Conservation (phyloP, 768 basidiomycete genomes). For the Porpolomopsis calyptriformis region DNA sequence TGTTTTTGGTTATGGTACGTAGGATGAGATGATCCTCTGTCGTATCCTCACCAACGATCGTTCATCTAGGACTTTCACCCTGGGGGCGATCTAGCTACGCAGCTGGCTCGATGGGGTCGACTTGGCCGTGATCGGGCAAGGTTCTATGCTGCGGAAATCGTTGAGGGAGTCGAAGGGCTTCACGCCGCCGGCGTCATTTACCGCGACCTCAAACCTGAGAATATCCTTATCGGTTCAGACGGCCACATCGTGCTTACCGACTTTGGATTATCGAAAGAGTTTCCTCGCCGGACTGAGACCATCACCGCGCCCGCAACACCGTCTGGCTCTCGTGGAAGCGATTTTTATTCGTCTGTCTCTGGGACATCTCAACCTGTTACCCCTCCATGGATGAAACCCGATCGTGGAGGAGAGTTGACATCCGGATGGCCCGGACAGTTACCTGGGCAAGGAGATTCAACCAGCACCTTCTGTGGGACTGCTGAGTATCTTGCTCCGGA, state of each 20-base stretch:
- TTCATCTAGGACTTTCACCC: slow-evolving; percentile 75
- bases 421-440: slow-evolving; percentile 48
- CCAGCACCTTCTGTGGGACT: slow-evolving; percentile 89
- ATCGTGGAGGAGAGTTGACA: slow-evolving; percentile 42
- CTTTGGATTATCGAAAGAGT: slow-evolving; percentile 92
- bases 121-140: slow-evolving; percentile 88
- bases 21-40: slow-evolving; percentile 14
- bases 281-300: slow-evolving; percentile 44
- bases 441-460: slow-evolving; percentile 47
- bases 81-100: slow-evolving; percentile 94
- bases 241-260: slow-evolving; percentile 97
- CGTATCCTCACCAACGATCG: slow-evolving; percentile 9
- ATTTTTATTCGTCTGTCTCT: slow-evolving; percentile 47
- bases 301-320: slow-evolving; percentile 50
- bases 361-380: slow-evolving; percentile 33
- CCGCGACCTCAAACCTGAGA: slow-evolving; percentile 94
- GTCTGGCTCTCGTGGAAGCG: slow-evolving; percentile 33
- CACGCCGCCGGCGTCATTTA: slow-evolving; percentile 94
- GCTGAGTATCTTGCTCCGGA: slow-evolving; percentile 96
- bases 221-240: slow-evolving; percentile 86
- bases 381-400: slow-evolving; percentile 74
- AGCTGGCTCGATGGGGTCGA: slow-evolving; percentile 91
- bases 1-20: slow-evolving; percentile 89
- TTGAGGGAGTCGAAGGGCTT: slow-evolving; percentile 90
- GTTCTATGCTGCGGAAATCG: slow-evolving; percentile 96